These are phyloP conservation scores for Chrysoporthe puriensis DNA, from an alignment of 2,329 filamentous ascomycete genomes.

Conservation along the genomic window DNA sequence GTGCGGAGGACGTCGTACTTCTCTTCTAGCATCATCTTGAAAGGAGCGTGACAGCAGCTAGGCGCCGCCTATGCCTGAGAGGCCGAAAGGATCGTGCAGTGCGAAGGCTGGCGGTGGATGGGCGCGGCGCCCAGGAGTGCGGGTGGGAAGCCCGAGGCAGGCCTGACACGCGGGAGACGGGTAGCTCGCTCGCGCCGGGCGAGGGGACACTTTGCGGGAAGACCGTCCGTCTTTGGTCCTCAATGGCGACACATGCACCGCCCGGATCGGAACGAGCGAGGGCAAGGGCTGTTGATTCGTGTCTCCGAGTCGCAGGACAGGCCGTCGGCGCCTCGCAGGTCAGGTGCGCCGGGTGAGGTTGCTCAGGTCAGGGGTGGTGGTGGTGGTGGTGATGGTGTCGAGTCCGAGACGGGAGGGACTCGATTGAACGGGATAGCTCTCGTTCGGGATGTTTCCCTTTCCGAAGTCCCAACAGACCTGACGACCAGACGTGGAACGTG, in stretches of 20 bases:
- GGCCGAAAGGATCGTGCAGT: constrained; percentile 9
- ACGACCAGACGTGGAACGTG: constrained; percentile 1
- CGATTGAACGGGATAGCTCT: constrained; percentile 4
- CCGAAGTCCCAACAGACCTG: constrained; percentile 7
- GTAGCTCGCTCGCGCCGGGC: constrained; percentile 23
- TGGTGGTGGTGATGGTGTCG: constrained; percentile 6
- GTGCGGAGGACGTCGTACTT: constrained; percentile 43
- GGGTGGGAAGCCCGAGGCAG: constrained; percentile 14
- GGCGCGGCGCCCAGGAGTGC: constrained; percentile 20
- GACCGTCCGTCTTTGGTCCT: constrained; percentile 9
- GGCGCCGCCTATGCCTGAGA: constrained; percentile 21
- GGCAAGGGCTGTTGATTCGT: constrained; percentile 8
- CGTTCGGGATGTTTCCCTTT: constrained; percentile 8
- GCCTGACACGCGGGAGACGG: constrained; percentile 11
- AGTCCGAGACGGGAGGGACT: background rate
- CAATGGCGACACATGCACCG: constrained; percentile 19
- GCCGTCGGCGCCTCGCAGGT: background rate
- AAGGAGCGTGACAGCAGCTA: constrained; percentile 32
- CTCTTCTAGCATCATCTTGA: constrained; percentile 49
- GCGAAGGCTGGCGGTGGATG: constrained; percentile 1
- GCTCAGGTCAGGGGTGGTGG: constrained; percentile 1
- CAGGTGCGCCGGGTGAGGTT: background rate
- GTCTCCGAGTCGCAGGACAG: constrained; percentile 1
- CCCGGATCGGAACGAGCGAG: background rate
- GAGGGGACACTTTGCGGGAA: constrained; percentile 5